These are phyloP conservation scores for Candida incommunis DNA, from an alignment of 805 yeast species.

Conservation along the genomic window DNA sequence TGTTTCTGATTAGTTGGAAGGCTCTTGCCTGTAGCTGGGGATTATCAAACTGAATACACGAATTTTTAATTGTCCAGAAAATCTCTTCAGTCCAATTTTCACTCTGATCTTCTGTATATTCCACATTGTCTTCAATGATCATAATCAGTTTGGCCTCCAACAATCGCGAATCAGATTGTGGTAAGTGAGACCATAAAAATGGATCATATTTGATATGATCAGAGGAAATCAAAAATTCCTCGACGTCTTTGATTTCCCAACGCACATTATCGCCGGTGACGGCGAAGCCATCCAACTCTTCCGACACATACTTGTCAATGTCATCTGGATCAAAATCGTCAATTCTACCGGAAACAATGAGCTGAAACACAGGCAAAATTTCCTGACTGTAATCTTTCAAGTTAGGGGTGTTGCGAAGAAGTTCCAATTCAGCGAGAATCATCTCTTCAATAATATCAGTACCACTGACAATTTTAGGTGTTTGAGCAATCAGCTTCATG, in stretches of 20 bases:
- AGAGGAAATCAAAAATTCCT: not conserved
- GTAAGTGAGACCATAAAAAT: not conserved
- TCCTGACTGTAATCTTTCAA: not conserved
- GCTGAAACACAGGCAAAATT: not conserved
- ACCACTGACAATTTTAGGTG: not conserved
- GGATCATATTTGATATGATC: not conserved
- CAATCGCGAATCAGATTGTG: not conserved
- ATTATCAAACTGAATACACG: not conserved
- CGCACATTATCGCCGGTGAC: not conserved
- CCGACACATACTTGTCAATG: not conserved
- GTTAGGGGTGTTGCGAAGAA: not conserved
- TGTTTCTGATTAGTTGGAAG: not conserved
- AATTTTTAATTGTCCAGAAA: not conserved
- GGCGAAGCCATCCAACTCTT: not conserved
- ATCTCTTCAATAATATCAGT: not conserved
- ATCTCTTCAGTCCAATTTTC: not conserved
- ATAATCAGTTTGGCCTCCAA: not conserved
- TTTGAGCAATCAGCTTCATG: not conserved
- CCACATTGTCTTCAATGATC: not conserved
- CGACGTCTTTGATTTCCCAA: not conserved
- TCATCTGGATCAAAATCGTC: slow-evolving; percentile 1
- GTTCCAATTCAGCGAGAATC: not conserved
- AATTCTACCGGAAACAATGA: not conserved
- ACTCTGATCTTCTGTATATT: not conserved
- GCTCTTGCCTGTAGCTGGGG: slow-evolving; percentile 1